Conservation (phyloP, 139 green algal genomes). For the Chlamydomonas applanata region DNA sequence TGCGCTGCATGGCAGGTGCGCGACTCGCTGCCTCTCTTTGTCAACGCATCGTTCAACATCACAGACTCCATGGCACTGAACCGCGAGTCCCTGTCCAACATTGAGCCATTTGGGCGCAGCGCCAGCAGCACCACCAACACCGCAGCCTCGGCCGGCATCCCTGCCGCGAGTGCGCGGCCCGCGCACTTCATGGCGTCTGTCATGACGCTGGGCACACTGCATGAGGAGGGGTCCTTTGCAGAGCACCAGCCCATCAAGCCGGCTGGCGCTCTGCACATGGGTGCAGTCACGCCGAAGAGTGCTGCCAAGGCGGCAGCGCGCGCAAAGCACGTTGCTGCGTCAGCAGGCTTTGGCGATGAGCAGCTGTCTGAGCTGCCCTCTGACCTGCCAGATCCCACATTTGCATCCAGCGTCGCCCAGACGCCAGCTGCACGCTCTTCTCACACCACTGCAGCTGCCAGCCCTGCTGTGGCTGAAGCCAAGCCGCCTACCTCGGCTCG, state of each 20-base stretch:
- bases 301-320: neutral
- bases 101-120: constrained; percentile 2
- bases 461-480: neutral
- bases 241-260: neutral
- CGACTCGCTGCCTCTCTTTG: constrained; percentile 7
- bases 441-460: neutral
- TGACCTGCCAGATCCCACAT: constrained; percentile 8
- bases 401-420: neutral
- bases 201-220: constrained; percentile 1
- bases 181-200: neutral
- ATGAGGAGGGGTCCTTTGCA: constrained; percentile 7
- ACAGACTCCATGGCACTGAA: neutral
- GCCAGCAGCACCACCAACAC: neutral
- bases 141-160: neutral
- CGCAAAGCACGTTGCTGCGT: neutral
- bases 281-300: neutral
- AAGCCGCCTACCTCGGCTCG: too few species aligned
- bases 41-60: neutral
- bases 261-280: neutral
- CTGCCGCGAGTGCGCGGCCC: neutral
- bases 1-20: neutral
- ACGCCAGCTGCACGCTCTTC: neutral
- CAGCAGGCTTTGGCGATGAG: constrained; percentile 1
- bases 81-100: neutral
- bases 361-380: constrained; percentile 1